phyloP scores from a whole-genome alignment of 2,329 filamentous ascomycete genomes.

The Trichoderma sp. region DNA sequence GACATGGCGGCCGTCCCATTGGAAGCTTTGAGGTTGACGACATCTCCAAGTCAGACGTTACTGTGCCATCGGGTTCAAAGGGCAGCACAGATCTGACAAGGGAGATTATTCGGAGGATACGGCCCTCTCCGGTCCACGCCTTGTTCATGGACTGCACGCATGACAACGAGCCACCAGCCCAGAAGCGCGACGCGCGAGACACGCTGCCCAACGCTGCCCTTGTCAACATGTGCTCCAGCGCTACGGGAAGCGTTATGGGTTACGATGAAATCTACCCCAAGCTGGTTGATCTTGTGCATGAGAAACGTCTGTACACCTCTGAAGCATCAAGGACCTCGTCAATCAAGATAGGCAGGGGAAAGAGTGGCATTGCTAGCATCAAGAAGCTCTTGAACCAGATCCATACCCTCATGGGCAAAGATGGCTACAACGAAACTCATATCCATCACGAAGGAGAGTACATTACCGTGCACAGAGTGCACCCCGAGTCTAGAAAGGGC shows the following conservation, averaged over 20 bases:
- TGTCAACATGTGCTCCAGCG: slow-evolving; percentile 92
- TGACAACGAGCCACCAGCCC: slow-evolving; percentile 93
- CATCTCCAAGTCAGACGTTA: slow-evolving; percentile 59
- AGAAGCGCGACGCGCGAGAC: slow-evolving; percentile 91
- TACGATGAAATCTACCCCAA: slow-evolving; percentile 96
- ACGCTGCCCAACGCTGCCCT: slow-evolving; percentile 91
- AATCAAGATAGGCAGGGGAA: slow-evolving; percentile 65
- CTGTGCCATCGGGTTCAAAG: slow-evolving; percentile 30
- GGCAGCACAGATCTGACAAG: slow-evolving; percentile 40
- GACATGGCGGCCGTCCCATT: slow-evolving; percentile 88
- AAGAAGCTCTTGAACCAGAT: slow-evolving; percentile 94
- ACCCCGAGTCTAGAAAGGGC: slow-evolving; percentile 86
- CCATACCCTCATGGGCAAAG: slow-evolving; percentile 91
- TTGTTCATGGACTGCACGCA: slow-evolving; percentile 99
- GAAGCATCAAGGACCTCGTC: slow-evolving; percentile 60
- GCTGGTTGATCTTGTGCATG: slow-evolving; percentile 87
- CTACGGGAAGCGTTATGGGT: slow-evolving; percentile 93
- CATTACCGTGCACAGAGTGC: slow-evolving; percentile 91
- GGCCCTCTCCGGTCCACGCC: slow-evolving; percentile 84
- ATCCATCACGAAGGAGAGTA: slow-evolving; percentile 96
- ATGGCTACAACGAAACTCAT: slow-evolving; percentile 91
- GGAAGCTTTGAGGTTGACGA: slow-evolving; percentile 97
- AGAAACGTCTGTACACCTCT: slow-evolving; percentile 79
- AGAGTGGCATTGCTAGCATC: slow-evolving; percentile 81
- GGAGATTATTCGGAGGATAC: slow-evolving; percentile 76